A percentile compares a stretch with the other conserved stretches of the same genome.
Evolutionary conservation across 192 early-diverging fungal species (phyloP).

Genomic region (Backusella tuberculispora): DNA sequence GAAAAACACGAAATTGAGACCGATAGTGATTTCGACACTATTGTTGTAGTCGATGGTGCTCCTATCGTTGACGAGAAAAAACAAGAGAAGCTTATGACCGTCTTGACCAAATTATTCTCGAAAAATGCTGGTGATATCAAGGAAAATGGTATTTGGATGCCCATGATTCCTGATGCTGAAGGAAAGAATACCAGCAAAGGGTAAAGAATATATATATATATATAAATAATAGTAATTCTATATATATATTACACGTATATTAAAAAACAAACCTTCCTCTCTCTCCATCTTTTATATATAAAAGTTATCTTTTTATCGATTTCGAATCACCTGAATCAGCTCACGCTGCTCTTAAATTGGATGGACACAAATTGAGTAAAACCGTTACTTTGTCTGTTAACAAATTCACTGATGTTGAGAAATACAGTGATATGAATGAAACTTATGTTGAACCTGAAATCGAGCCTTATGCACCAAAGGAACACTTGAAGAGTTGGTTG

Average conservation of each 20-base stretch:
- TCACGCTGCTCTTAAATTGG: conserved; percentile 71
- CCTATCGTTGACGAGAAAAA: conserved; percentile 88
- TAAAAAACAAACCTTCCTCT: neutral
- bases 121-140: conserved; percentile 77
- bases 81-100: conserved; percentile 78
- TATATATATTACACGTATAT: neutral
- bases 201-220: neutral
- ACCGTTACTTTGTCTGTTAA: conserved; percentile 81
- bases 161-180: conserved; percentile 66
- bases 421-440: conserved; percentile 75
- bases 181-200: conserved; percentile 81
- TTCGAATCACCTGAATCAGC: conserved; percentile 89
- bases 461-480: conserved; percentile 74
- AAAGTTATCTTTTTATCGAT: conserved; percentile 86
- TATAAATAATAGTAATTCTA: neutral
- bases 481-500: conserved; percentile 91
- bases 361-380: conserved; percentile 84
- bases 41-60: conserved; percentile 92
- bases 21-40: conserved; percentile 77
- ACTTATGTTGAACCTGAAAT: conserved; percentile 75
- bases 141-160: conserved; percentile 87
- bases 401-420: conserved; percentile 91
- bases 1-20: conserved; percentile 70
- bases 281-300: neutral
- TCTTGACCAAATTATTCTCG: conserved; percentile 80